Evolutionary conservation across 768 basidiomycete species (phyloP).

Genomic region (Tylopilus vinaceipallidus): DNA sequence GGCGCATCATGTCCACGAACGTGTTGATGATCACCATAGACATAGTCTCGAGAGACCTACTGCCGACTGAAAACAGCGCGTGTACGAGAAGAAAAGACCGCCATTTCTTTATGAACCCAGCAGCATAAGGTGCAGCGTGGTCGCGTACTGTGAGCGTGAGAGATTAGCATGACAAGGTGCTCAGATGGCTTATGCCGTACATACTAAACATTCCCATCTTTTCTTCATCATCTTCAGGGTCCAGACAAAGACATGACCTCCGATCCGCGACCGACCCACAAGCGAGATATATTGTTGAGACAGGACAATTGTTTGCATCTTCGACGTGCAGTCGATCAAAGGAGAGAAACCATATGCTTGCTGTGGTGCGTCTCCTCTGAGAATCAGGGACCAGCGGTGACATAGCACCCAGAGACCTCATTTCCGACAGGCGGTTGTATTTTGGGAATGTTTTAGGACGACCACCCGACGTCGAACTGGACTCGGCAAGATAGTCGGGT

Average conservation of each 20-base stretch:
- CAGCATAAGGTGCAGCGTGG: neutral
- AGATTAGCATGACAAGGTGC: too few relatives aligned
- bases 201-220: too few relatives aligned
- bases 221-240: neutral
- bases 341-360: neutral
- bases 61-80: neutral
- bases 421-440: neutral
- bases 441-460: neutral
- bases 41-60: slow-evolving; percentile 2
- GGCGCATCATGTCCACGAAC: slow-evolving; percentile 8
- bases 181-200: too few relatives aligned
- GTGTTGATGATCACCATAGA: slow-evolving; percentile 3
- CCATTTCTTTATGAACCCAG: neutral
- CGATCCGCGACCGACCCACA: neutral
- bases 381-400: neutral
- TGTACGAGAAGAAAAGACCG: neutral
- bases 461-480: too few relatives aligned
- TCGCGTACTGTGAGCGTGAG: neutral
- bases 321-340: neutral
- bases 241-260: neutral
- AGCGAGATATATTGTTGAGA: neutral
- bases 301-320: neutral
- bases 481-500: too few relatives aligned
- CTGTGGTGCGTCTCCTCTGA: neutral
- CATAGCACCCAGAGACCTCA: neutral